phyloP scores from a whole-genome alignment of 495 filamentous ascomycete genomes.

The Hyaloscypha hepaticicola region DNA sequence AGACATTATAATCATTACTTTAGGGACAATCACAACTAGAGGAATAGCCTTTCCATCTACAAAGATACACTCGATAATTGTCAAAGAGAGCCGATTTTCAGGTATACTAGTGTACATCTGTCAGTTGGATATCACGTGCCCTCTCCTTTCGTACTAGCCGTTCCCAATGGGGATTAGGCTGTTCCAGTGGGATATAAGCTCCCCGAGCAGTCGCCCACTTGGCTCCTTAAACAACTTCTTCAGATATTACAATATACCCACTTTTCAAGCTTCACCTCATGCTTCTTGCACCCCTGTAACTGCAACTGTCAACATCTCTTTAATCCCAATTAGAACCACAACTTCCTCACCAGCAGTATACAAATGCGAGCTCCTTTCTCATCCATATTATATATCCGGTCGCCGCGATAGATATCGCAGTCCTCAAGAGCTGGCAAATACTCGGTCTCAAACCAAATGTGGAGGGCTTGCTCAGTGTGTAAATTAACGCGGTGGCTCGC shows the following conservation, averaged over 20 bases:
- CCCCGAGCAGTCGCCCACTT: no score
- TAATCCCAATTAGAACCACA: not conserved
- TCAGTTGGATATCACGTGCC: no score
- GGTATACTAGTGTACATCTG: not conserved
- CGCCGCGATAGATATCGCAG: not conserved
- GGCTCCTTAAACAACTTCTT: no score
- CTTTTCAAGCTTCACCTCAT: no score
- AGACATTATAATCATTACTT: not conserved
- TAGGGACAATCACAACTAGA: not conserved
- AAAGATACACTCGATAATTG: not conserved
- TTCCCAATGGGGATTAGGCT: no score
- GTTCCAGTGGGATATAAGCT: no score
- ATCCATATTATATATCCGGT: not conserved
- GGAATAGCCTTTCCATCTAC: not conserved
- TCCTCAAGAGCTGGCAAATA: not conserved
- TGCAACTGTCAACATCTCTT: no score
- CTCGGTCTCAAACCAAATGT: not conserved
- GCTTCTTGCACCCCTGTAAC: no score
- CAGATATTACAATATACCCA: no score
- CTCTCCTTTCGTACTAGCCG: no score
- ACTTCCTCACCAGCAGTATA: not conserved
- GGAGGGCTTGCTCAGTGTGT: not conserved
- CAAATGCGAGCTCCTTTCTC: not conserved
- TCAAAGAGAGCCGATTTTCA: not conserved
- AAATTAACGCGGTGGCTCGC: not conserved